Percentiles rank a stretch among this genome's conserved stretches.
These are phyloP conservation scores for Pulveroboletus frians DNA, from an alignment of 768 basidiomycete species.

Conservation along the genomic window DNA sequence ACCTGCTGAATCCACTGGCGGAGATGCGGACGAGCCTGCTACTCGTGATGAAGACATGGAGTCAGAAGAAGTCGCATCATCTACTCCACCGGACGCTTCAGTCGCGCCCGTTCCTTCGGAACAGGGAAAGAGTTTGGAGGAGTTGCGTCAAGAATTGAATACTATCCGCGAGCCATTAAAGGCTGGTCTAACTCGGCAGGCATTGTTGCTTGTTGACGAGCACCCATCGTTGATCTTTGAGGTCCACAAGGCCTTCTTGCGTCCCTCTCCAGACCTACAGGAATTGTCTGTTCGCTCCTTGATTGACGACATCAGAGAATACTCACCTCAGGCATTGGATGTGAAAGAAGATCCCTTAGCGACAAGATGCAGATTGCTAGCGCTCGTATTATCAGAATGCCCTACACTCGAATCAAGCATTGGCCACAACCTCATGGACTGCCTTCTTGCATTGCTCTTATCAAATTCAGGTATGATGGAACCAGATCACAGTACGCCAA, in stretches of 20 bases:
- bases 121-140: constrained; percentile 46
- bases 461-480: constrained; percentile 49
- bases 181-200: constrained; percentile 57
- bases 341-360: constrained; percentile 71
- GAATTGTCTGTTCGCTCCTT: constrained; percentile 65
- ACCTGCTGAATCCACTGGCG: constrained; percentile 28
- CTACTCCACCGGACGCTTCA: constrained; percentile 15
- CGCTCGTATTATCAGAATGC: constrained; percentile 74
- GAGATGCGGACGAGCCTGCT: constrained; percentile 20
- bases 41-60: constrained; percentile 27
- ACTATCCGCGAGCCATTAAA: constrained; percentile 62
- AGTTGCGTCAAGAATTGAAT: constrained; percentile 63
- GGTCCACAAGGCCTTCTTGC: constrained; percentile 75
- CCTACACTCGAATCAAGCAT: constrained; percentile 53
- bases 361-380: constrained; percentile 80
- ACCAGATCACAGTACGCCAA: constrained; percentile 56
- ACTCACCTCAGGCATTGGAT: constrained; percentile 61
- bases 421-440: constrained; percentile 60
- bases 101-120: constrained; percentile 10
- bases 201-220: constrained; percentile 77
- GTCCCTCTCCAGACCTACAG: constrained; percentile 52
- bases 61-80: constrained; percentile 17
- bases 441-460: constrained; percentile 59
- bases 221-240: constrained; percentile 88
- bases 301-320: constrained; percentile 69